Percentiles rank a stretch among this genome's conserved stretches.
Evolutionary conservation across 495 filamentous ascomycete genomes (phyloP).

Genomic region (Penicillium psychrofluorescens): DNA sequence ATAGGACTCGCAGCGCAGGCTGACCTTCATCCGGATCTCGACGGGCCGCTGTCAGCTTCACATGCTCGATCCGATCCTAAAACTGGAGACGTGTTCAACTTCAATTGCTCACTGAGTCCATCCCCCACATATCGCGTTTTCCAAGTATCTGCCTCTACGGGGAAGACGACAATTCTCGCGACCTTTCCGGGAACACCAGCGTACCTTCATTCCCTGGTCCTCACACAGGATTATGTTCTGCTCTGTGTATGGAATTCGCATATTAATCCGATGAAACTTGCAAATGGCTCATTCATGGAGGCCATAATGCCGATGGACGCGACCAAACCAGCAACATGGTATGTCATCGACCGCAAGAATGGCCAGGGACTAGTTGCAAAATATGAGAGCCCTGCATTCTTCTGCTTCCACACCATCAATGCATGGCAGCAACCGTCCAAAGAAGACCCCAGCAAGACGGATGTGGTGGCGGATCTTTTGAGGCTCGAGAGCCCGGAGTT

Average conservation of each 20-base stretch:
- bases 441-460: slow-evolving; percentile 25
- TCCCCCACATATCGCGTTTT: slow-evolving; percentile 59
- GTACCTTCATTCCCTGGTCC: slow-evolving; percentile 69
- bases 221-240: slow-evolving; percentile 58
- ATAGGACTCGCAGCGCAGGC: slow-evolving; percentile 50
- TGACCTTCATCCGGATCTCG: slow-evolving; percentile 56
- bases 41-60: slow-evolving; percentile 53
- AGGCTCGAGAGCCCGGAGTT: slow-evolving; percentile 47
- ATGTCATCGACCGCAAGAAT: slow-evolving; percentile 54
- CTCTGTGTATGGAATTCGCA: slow-evolving; percentile 59
- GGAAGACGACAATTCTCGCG: slow-evolving; percentile 62
- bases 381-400: slow-evolving; percentile 55
- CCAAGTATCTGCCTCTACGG: slow-evolving; percentile 48
- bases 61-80: slow-evolving; percentile 64
- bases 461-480: slow-evolving; percentile 53
- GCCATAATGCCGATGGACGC: slow-evolving; percentile 37
- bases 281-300: slow-evolving; percentile 18
- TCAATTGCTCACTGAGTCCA: slow-evolving; percentile 51
- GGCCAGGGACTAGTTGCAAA: slow-evolving; percentile 49
- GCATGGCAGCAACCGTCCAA: slow-evolving; percentile 54
- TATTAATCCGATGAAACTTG: slow-evolving; percentile 51
- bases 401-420: slow-evolving; percentile 73
- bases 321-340: slow-evolving; percentile 51
- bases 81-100: slow-evolving; percentile 74
- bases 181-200: slow-evolving; percentile 49